A percentile compares a stretch with the other conserved stretches of the same genome.
phyloP scores from a whole-genome alignment of 495 filamentous ascomycete genomes.

The Tuber indicum region DNA sequence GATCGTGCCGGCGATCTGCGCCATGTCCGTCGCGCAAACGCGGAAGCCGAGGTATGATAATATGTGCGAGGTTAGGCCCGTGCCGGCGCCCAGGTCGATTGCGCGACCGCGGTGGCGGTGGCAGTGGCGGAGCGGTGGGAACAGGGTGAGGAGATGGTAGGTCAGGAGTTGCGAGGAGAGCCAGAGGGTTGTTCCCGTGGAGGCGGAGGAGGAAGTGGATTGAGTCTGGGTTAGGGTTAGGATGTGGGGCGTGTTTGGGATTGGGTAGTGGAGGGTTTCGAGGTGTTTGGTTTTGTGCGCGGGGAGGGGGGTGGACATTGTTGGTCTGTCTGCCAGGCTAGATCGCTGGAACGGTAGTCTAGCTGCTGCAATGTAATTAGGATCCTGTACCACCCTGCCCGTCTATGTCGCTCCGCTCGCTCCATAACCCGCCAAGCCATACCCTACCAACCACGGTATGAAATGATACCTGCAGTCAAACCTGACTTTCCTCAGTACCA shows the following conservation, averaged over 20 bases:
- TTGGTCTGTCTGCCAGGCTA: no score
- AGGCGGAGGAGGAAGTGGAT: neutral
- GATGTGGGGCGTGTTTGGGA: conserved; percentile 18
- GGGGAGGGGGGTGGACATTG: conserved; percentile 21
- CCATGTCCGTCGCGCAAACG: conserved; percentile 37
- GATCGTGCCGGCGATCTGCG: neutral
- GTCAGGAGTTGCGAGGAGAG: conserved; percentile 32
- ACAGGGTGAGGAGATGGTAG: conserved; percentile 24
- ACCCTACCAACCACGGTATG: no score
- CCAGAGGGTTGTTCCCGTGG: conserved; percentile 37
- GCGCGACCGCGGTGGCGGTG: conserved; percentile 9
- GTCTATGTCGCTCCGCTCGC: no score
- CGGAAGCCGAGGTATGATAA: conserved; percentile 34
- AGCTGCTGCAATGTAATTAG: no score
- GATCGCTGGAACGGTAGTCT: no score
- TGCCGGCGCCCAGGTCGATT: conserved; percentile 38
- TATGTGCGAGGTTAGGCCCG: conserved; percentile 33
- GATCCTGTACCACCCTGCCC: no score
- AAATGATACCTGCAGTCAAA: no score
- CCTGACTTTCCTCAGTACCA: no score
- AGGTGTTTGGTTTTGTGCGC: conserved; percentile 26
- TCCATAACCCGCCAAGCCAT: no score
- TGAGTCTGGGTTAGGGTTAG: conserved; percentile 20
- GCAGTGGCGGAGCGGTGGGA: neutral
- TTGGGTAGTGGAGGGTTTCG: conserved; percentile 18